phyloP scores from a whole-genome alignment of 257 asterid genomes.

The Solanum etuberosum region DNA sequence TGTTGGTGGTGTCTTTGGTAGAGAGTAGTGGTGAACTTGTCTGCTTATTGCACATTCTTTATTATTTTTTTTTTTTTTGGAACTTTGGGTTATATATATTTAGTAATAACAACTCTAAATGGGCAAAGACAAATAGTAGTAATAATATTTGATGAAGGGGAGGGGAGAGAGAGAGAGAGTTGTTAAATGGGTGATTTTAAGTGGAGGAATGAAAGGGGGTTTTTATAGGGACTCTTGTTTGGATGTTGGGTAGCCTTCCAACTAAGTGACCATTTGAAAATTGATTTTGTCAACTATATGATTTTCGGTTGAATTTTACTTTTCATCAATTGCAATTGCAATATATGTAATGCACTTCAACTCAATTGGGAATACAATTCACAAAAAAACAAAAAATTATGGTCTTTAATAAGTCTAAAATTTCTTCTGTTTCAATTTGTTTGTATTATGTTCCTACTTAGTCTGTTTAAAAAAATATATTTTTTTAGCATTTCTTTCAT shows the following conservation, averaged over 20 bases:
- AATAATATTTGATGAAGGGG: neutral
- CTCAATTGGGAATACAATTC: neutral
- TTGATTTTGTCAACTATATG: neutral
- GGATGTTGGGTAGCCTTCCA: neutral
- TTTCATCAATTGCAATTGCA: neutral
- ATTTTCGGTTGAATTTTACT: neutral
- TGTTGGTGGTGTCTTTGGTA: neutral
- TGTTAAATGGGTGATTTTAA: neutral
- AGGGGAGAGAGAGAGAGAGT: neutral
- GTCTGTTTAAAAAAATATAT: no score
- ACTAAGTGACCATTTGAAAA: neutral
- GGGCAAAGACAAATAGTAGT: neutral
- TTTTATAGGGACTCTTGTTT: neutral
- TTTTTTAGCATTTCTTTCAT: no score
- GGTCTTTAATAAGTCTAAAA: neutral
- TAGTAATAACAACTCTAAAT: neutral
- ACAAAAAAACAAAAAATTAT: neutral
- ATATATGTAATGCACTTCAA: neutral
- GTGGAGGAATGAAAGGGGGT: neutral
- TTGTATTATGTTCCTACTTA: neutral
- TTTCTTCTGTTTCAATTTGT: no score
- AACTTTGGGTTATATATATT: neutral
- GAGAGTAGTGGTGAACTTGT: neutral
- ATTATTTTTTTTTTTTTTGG: neutral
- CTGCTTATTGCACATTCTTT: slow-evolving; percentile 3